phyloP scores from a whole-genome alignment of 352 stramenopile species.

The Phytopythium vexans region DNA sequence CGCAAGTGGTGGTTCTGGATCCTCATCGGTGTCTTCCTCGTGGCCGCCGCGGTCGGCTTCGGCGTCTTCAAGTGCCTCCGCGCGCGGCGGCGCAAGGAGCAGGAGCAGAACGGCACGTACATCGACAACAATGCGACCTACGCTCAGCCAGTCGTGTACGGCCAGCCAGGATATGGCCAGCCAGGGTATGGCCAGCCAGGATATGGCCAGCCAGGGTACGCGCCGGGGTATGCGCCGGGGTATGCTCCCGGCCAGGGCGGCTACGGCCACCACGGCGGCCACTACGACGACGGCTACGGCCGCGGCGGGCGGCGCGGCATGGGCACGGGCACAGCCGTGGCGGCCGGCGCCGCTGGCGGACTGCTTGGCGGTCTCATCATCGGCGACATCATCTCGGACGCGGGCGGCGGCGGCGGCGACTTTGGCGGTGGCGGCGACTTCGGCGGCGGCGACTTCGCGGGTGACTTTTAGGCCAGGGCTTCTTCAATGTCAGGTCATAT shows the following conservation, averaged over 20 bases:
- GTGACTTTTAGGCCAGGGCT: conserved; percentile 22
- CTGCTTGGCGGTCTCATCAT: conserved; percentile 40
- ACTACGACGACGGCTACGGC: conserved; percentile 13
- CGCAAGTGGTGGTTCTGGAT: conserved; percentile 27
- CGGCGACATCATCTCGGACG: conserved; percentile 10
- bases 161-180: conserved; percentile 22
- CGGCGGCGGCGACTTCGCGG: conserved; percentile 25
- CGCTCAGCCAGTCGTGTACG: conserved; percentile 10
- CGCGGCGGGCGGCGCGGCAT: conserved; percentile 28
- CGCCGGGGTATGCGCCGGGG: conserved; percentile 27
- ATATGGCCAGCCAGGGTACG: conserved; percentile 41
- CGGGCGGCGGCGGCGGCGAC: neutral
- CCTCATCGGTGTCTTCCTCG: conserved; percentile 21
- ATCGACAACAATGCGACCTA: conserved; percentile 3
- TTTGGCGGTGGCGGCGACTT: conserved; percentile 13
- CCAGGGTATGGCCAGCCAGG: conserved; percentile 24
- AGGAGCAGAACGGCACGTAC: conserved; percentile 11
- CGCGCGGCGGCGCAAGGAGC: conserved; percentile 13
- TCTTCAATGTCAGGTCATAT: neutral
- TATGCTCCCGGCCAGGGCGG: conserved; percentile 20
- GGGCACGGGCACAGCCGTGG: conserved; percentile 30
- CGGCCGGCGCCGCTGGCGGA: conserved; percentile 32
- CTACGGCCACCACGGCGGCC: conserved; percentile 18
- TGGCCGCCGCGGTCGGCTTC: conserved; percentile 27
- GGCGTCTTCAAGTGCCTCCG: conserved; percentile 33